Evolutionary conservation across 106 monocot genomes (phyloP), one percentile per base, ranked within the genome.

Genomic region (Allium sativum): DNA sequence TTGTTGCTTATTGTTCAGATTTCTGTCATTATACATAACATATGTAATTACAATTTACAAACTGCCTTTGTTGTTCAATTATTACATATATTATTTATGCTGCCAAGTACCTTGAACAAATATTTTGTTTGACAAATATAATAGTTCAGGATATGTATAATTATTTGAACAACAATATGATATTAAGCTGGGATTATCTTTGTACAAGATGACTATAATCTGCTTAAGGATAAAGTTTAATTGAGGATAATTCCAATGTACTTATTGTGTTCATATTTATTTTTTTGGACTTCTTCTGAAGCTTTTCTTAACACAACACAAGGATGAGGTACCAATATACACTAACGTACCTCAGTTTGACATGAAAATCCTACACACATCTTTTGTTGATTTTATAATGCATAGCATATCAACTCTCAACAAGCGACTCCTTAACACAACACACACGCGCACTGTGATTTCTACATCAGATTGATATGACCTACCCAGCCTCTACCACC

Each of bases 321-420:
- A 31, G 31, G 31, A 31, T 31, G 31, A 31, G 31, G 31, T 31
- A 31, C 31, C 2, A 31, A 31, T 31, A 31, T 31, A 31, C 31
- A 31, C 1, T 31, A 31, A 31, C 5, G 5, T 31, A 31, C 31
- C 31, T 31, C 5, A 31, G 31, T 31, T 31, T 31, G 31, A 31
- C 1, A 31, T 59, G 55, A 50, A 52, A 45, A 8, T 76, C 65
- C 55, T 54, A 73, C 31, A 52, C 52, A 50, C 42, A 64, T 9
- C 70, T 70, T 71, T 80, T 72, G 44, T 81, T 69, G 50, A 53
- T 6, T 56, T 77, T 77, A 50, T 70, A 55, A 68, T 66, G 75
- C 55, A 72, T 70, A 2, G 64, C 74, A 31, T 75, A 68, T 81
- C 81, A 85, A 54, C 78, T 81, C 81, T 85, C 81, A 45, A 75